phyloP scores from a whole-genome alignment of 495 filamentous ascomycete genomes.

The Aspergillus coremiiformis region DNA sequence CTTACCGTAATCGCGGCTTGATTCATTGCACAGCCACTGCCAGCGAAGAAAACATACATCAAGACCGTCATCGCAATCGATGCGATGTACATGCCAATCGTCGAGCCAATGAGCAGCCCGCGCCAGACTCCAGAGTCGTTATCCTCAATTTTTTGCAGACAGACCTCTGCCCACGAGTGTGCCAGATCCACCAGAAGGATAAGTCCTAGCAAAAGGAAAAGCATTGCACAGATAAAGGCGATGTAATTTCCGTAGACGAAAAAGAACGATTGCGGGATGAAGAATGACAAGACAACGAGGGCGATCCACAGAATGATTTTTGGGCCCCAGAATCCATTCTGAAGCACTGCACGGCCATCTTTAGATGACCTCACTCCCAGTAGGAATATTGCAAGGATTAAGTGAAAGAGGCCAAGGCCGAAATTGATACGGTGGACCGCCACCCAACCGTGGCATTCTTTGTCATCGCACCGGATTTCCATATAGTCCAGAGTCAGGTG shows the following conservation, averaged over 20 bases:
- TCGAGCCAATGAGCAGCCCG: constrained; percentile 80
- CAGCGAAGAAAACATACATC: constrained; percentile 96
- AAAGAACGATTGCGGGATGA: constrained; percentile 94
- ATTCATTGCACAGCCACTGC: constrained; percentile 82
- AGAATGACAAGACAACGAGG: constrained; percentile 83
- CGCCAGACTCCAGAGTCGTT: constrained; percentile 81
- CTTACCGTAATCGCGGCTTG: constrained; percentile 64
- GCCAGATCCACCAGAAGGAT: constrained; percentile 92
- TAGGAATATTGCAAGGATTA: constrained; percentile 72
- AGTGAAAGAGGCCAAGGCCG: constrained; percentile 88
- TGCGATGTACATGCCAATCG: constrained; percentile 85
- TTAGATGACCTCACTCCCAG: constrained; percentile 82
- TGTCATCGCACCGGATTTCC: constrained; percentile 81
- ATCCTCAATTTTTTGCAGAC: constrained; percentile 86
- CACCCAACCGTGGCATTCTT: constrained; percentile 89
- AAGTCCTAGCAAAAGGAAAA: constrained; percentile 88
- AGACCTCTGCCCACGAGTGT: constrained; percentile 97
- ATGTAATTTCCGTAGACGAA: constrained; percentile 94
- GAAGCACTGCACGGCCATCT: constrained; percentile 77
- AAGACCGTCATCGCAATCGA: constrained; percentile 89
- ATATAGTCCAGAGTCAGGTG: constrained; percentile 90
- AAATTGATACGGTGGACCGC: constrained; percentile 98
- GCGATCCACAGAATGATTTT: constrained; percentile 80
- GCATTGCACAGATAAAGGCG: constrained; percentile 77
- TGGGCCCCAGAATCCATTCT: constrained; percentile 92